Evolutionary conservation across 306 rosid genomes (phyloP).

Genomic region (Lotus japonicus): DNA sequence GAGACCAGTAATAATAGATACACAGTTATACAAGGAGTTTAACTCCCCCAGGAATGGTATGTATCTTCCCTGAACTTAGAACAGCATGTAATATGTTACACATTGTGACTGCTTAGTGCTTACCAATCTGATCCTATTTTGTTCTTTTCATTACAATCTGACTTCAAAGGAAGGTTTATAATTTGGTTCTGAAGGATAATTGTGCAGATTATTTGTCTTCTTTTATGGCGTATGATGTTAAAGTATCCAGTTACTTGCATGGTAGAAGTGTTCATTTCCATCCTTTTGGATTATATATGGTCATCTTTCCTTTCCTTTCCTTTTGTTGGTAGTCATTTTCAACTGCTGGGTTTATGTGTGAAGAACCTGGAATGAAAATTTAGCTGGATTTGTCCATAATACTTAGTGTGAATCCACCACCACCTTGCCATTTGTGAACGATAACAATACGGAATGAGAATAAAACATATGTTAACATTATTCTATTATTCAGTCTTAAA

Average conservation of each 20-base stretch:
- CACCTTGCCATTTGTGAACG: neutral
- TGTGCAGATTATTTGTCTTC: neutral
- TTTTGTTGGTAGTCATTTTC: neutral
- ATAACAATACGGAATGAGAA: neutral
- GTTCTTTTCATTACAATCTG: neutral
- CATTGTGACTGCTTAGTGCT: neutral
- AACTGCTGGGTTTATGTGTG: neutral
- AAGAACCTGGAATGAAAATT: constrained; percentile 1
- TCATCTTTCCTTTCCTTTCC: neutral
- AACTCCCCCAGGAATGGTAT: neutral
- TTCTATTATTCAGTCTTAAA: neutral
- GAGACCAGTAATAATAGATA: neutral
- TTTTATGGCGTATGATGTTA: neutral
- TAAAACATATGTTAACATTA: neutral
- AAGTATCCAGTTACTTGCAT: constrained; percentile 6
- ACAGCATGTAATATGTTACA: neutral
- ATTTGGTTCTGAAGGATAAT: neutral
- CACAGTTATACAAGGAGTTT: constrained; percentile 2
- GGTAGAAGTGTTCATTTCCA: neutral
- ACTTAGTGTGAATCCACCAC: neutral
- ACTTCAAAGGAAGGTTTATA: neutral
- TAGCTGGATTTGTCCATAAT: neutral
- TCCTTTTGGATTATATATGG: neutral
- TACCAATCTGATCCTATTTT: constrained; percentile 11
- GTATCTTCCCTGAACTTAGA: constrained; percentile 5